Base-by-base conservation (phyloP, 1,284 basidiomycete genomes). In the Pholiota adiposa region DNA sequence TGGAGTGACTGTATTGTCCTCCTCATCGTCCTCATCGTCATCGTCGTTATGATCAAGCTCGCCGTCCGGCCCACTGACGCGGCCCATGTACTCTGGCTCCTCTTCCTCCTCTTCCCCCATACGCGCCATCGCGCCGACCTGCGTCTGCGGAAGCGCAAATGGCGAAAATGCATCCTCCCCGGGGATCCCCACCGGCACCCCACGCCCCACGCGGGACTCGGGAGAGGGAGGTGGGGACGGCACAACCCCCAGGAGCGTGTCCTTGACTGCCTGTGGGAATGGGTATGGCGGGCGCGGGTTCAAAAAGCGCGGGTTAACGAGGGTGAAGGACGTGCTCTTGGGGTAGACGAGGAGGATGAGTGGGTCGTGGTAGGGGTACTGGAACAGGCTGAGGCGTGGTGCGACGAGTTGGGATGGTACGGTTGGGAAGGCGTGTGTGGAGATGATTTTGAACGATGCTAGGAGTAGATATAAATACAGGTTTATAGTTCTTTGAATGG, bases 371-470 rank as follows among this genome's bases (percentile, higher is more conserved):
- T 72, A 11, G 72, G 69, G 1, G 80, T 77, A 31, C 14, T 79
- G 75, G 62, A 77, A 82, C 16, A 85, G 64, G 50, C 79, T 74
- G 40, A 86, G 63, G 36, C 56, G 61, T 4, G 75, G 73, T 1
- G 69, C 69, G 14, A 71, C 64, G 44, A 71, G 65, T 54, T 82
- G 79, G 11, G 69, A 73, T 33, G 71, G 66, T 11, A 70, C 68
- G 43, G 74, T 69, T 2, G 81, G 79, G 57, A 86, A 78, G 8
- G 78, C 73, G 54, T 78, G 73, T 8, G 77, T 77, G 1, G 87
- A 79, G 14, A 89, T 72, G 19, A 89, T 65, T 62, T 84, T 88
- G 74, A 87, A 89, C 0, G 87, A 89, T 38, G 83, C 89, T 84
- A 54, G 11, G 25, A 14, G 14, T 5, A 8, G 18, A 11, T 21